Evolutionary conservation across 2,329 filamentous ascomycete genomes (phyloP).

Genomic region (Trichoderma sp.): DNA sequence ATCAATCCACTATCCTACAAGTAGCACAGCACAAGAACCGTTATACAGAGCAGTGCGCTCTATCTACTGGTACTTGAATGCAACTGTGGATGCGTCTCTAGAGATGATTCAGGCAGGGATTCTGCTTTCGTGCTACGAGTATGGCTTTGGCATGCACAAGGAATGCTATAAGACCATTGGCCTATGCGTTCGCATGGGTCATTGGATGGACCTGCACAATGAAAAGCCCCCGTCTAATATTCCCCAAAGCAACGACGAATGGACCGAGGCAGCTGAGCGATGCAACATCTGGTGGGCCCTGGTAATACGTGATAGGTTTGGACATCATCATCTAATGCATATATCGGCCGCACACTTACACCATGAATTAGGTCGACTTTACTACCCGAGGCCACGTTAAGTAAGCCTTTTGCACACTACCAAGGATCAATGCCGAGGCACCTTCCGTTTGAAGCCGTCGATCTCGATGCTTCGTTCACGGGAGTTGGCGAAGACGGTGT

Average conservation of each 20-base stretch:
- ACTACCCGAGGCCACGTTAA: background rate
- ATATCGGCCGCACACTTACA: background rate
- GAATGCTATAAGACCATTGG: constrained; percentile 24
- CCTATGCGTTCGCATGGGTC: constrained; percentile 10
- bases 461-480: constrained; percentile 14
- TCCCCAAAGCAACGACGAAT: constrained; percentile 1
- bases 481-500: background rate
- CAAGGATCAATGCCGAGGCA: background rate
- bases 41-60: constrained; percentile 9
- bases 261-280: constrained; percentile 12
- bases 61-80: constrained; percentile 20
- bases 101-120: constrained; percentile 26
- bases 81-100: constrained; percentile 21
- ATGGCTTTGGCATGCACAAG: constrained; percentile 17
- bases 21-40: constrained; percentile 5
- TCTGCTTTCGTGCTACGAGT: constrained; percentile 24
- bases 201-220: constrained; percentile 12
- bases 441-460: constrained; percentile 17
- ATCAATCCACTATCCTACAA: constrained; percentile 12
- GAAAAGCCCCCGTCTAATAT: background rate
- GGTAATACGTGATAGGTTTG: constrained; percentile 25
- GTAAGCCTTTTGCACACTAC: constrained; percentile 2
- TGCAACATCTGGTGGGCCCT: constrained; percentile 26
- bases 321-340: background rate
- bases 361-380: constrained; percentile 1